Percentiles rank a stretch among this genome's conserved stretches.
Evolutionary conservation across 331 rosid genomes (phyloP).

Genomic region (Quercus lobata): DNA sequence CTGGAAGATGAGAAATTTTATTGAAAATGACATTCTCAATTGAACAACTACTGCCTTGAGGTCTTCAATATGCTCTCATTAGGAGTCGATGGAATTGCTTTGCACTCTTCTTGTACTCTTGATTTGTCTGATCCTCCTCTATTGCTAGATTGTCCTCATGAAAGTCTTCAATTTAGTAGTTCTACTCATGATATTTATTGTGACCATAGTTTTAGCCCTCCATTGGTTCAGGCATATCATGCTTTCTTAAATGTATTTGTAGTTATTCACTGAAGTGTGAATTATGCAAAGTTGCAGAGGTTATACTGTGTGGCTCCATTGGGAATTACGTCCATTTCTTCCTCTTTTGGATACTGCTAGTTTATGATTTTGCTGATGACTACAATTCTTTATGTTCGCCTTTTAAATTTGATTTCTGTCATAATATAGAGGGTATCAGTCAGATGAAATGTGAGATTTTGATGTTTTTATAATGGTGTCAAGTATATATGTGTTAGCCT

Average conservation of each 20-base stretch:
- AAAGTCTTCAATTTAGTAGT: background rate
- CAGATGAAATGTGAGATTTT: background rate
- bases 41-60: background rate
- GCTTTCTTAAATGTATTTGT: background rate
- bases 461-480: background rate
- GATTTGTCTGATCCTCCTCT: background rate
- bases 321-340: no score
- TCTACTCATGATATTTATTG: background rate
- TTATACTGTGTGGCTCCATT: background rate
- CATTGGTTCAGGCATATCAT: background rate
- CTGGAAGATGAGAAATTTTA: background rate
- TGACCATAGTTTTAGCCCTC: background rate
- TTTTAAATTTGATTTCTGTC: background rate
- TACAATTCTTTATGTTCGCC: background rate
- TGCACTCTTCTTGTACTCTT: background rate
- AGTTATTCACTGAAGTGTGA: background rate
- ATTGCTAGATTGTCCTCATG: background rate
- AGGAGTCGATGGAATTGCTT: background rate
- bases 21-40: background rate
- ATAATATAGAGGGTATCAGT: background rate
- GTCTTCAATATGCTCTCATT: background rate
- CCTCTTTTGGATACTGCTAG: background rate
- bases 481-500: background rate
- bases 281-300: background rate
- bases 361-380: background rate